These are phyloP conservation scores for Hura crepitans DNA, from an alignment of 441 rosid species.

Conservation along the genomic window DNA sequence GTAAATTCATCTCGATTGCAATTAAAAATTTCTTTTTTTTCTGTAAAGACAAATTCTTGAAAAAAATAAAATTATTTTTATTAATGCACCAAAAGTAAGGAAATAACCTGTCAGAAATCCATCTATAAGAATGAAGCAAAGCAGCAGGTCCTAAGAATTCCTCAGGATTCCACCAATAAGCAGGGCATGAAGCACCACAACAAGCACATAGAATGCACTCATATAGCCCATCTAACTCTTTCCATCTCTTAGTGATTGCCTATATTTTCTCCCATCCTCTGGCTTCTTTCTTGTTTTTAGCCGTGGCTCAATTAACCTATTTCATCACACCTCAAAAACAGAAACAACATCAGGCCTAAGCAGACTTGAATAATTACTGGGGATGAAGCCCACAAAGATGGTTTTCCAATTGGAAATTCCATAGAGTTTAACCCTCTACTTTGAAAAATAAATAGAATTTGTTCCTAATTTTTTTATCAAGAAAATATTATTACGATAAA, in stretches of 20 bases:
- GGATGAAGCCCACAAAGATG: too few relatives aligned
- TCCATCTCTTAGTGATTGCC: constrained; percentile 47
- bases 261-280: constrained; percentile 40
- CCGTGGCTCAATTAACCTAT: constrained; percentile 64
- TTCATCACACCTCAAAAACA: too few relatives aligned
- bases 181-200: constrained; percentile 51
- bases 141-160: constrained; percentile 41
- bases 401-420: too few relatives aligned
- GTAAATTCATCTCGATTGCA: constrained; percentile 51
- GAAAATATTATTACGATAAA: too few relatives aligned
- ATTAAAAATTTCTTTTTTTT: too few relatives aligned
- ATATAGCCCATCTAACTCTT: constrained; percentile 56
- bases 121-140: constrained; percentile 40
- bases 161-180: constrained; percentile 53
- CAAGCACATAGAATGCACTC: constrained; percentile 73
- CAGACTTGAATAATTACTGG: too few relatives aligned
- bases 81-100: not conserved
- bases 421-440: too few relatives aligned
- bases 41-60: not conserved
- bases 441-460: too few relatives aligned
- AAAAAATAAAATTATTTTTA: not conserved
- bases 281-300: constrained; percentile 42
- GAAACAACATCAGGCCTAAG: too few relatives aligned
- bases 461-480: too few relatives aligned
- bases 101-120: constrained; percentile 37